These are phyloP conservation scores for Allium fistulosum DNA, from an alignment of 106 monocot species.

Conservation along the genomic window DNA sequence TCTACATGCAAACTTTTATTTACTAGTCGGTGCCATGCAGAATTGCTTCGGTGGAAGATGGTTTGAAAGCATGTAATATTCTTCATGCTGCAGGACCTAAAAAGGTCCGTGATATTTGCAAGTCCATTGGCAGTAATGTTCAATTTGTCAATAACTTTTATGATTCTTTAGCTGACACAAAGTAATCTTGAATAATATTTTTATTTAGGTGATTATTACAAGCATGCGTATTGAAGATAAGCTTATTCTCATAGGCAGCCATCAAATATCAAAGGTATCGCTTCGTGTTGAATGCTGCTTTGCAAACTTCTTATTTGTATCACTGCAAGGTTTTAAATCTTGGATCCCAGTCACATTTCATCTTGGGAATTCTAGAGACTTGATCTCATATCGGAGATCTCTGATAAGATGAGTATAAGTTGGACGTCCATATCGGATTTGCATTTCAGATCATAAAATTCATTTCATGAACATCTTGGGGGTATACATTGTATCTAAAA, in stretches of 20 bases:
- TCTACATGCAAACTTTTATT: too few species aligned
- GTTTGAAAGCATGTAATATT: conserved; percentile 83
- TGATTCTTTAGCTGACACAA: not conserved
- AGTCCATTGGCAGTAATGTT: not conserved
- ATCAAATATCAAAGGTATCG: conserved; percentile 72
- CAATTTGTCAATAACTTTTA: not conserved
- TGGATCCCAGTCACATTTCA: too few species aligned
- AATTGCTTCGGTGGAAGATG: conserved; percentile 72
- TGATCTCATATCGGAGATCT: too few species aligned
- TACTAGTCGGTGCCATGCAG: conserved; percentile 17
- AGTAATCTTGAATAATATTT: not conserved
- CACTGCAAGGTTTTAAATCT: too few species aligned
- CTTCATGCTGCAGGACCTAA: conserved; percentile 83
- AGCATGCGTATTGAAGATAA: conserved; percentile 54
- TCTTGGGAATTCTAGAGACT: too few species aligned
- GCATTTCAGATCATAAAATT: too few species aligned
- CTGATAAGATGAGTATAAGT: too few species aligned
- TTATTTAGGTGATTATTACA: conserved; percentile 84
- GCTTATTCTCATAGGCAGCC: conserved; percentile 85
- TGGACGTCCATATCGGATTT: too few species aligned
- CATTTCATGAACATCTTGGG: too few species aligned
- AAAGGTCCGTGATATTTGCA: conserved; percentile 48
- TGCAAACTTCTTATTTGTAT: not conserved
- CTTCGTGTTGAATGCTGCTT: conserved; percentile 5
- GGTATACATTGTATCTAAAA: too few species aligned